phyloP scores from a whole-genome alignment of 768 basidiomycete genomes.

The Saitozyma sp. region DNA sequence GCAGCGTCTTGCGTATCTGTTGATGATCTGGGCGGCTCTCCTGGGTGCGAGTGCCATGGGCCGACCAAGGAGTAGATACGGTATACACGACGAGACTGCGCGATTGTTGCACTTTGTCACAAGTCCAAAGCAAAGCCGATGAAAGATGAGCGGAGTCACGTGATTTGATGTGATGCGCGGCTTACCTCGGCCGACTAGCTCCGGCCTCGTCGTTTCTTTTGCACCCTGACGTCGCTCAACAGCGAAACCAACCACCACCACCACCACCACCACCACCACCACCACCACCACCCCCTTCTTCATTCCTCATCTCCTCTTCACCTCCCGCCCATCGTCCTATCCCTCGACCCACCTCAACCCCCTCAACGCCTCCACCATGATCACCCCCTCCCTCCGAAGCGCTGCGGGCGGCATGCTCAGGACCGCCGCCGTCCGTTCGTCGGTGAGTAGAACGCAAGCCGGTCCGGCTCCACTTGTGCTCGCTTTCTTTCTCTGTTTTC shows the following conservation, averaged over 20 bases:
- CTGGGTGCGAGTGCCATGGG: too few relatives aligned
- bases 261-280: too few relatives aligned
- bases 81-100: too few relatives aligned
- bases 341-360: too few relatives aligned
- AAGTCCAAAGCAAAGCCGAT: background rate
- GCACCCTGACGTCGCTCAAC: too few relatives aligned
- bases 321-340: background rate
- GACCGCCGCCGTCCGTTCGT: constrained; percentile 9
- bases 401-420: constrained; percentile 23
- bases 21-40: too few relatives aligned
- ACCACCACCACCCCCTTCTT: background rate
- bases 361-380: constrained; percentile 16
- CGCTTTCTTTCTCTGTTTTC: background rate
- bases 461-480: background rate
- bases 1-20: too few relatives aligned
- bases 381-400: constrained; percentile 27
- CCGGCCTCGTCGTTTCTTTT: background rate
- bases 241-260: too few relatives aligned
- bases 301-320: background rate
- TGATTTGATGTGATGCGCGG: too few relatives aligned
- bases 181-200: too few relatives aligned
- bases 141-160: too few relatives aligned
- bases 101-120: background rate
- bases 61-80: too few relatives aligned
- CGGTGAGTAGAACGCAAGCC: background rate